Base-by-base conservation (phyloP, 805 yeast genomes). In the Naumovozyma baii region DNA sequence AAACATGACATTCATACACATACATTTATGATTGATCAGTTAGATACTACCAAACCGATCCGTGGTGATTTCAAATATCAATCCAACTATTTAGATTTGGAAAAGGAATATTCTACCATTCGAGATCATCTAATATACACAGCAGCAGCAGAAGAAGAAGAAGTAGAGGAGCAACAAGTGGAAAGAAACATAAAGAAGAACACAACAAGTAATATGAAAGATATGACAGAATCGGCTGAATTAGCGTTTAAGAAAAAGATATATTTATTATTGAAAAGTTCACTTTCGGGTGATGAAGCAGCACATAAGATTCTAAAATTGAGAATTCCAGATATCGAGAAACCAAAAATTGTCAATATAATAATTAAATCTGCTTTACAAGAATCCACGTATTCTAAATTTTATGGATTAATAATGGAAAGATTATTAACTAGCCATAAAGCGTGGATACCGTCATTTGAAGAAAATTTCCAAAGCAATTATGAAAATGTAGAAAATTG, bases 231-330 rank as follows among this genome's bases (percentile, higher is more conserved):
- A 35, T 62, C 78, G 0, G 75, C 75, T 18, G 60, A 78, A 22
- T 66, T 77, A 2, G 76, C 78, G 37, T 76, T 77, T 48, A 85
- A 85, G 49, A 85, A 85, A 50, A 73, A 73, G 1, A 81, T 90
- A 2, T 90, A 90, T 51, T 63, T 88, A 20, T 80, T 90, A 0
- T 66, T 92, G 8, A 86, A 84, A 80, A 85, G 96, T 17, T 78
- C 95, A 43, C 74, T 90, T 80, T 80, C 94, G 0, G 78, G 88
- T 4, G 95, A 85, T 48, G 98, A 92, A 65, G 90, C 95, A 0
- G 87, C 85, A 1, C 97, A 88, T 58, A 88, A 88, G 57, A 62
- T 92, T 4, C 49, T 83, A 31, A 74, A 72, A 51, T 51, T 83
- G 10, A 51, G 68, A 7, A 63, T 69, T 12, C 61, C 64, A 1